Conservation (phyloP, 148 eudicot species). For the Polygonum maritimum region DNA sequence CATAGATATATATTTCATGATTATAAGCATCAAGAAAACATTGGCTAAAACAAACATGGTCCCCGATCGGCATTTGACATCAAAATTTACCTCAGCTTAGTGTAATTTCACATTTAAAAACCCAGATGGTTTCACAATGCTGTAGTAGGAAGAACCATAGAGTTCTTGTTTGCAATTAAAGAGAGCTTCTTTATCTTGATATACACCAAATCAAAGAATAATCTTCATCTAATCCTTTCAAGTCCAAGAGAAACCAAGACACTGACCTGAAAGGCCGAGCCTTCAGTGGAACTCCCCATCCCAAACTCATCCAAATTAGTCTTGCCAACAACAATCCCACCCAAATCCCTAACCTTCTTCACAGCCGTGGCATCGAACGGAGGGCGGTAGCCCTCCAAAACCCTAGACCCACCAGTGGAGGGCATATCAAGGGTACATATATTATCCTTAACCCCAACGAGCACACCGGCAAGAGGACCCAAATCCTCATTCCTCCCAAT, state of each 20-base stretch:
- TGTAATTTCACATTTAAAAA: not conserved
- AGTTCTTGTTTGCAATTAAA: not conserved
- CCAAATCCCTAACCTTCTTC: slow-evolving; percentile 54
- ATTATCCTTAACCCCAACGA: slow-evolving; percentile 88
- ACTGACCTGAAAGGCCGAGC: slow-evolving; percentile 78
- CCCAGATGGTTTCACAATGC: not conserved
- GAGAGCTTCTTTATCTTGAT: not conserved
- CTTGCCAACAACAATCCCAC: slow-evolving; percentile 90
- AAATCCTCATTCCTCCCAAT: slow-evolving; percentile 47
- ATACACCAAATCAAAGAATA: not conserved
- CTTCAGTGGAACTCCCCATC: slow-evolving; percentile 95
- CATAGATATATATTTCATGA: slow-evolving; percentile 20
- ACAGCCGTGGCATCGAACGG: slow-evolving; percentile 88
- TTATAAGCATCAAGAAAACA: slow-evolving; percentile 1
- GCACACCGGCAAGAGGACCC: slow-evolving; percentile 71
- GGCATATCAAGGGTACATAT: slow-evolving; percentile 81
- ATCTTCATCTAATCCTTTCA: not conserved
- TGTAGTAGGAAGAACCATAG: not conserved
- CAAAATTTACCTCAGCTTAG: not conserved
- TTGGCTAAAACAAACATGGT: not conserved
- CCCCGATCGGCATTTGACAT: not conserved
- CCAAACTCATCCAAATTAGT: slow-evolving; percentile 99
- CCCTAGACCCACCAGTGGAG: slow-evolving; percentile 72
- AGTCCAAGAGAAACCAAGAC: not conserved
- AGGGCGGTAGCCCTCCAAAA: slow-evolving; percentile 63